Base-by-base conservation (phyloP, 495 filamentous ascomycete species). In the Aspergillus panamensis region DNA sequence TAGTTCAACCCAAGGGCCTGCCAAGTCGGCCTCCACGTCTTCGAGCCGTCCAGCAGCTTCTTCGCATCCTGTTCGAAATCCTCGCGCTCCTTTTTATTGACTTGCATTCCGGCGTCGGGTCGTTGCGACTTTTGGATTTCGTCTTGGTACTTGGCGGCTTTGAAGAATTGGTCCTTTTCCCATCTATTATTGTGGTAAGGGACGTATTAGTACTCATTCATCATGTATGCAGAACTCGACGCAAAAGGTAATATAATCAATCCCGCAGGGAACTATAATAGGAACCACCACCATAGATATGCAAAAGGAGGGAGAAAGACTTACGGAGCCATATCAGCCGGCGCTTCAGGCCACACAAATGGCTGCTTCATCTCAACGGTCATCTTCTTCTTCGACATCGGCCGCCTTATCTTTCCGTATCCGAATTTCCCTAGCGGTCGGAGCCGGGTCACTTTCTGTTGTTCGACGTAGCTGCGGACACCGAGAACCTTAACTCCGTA, bases 361-460 rank as follows among this genome's bases (percentile, higher is more conserved):
- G 91, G 89, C 78, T 84, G 71, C 33, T 77, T 80, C 76, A 97
- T 80, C 77, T 96, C 87, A 48, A 92, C 89, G 29, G 87, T 91
- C 92, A 97, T 97, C 70, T 83, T 88, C 84, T 97, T 97, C 60
- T 85, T 79, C 33, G 83, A 77, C 55, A 77, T 72, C 25, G 89
- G 87, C 21, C 91, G 81, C 47, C 83, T 73, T 61, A 72, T 63
- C 43, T 69, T 63, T 53, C 69, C 72, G 13, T 74, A 68, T 8
- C 73, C 69, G 19, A 64, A 66, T 59, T 77, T 80, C 48, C 74
- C 75, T 50, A 74, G 60, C 52, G 50, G 62, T 16, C 60, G 62
- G 9, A 72, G 45, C 12, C 75, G 80, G 51, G 71, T 71, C 30
- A 89, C 77, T 48, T 79, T 81, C 63, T 81, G 78, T 67, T 88